Evolutionary conservation across 495 filamentous ascomycete genomes (phyloP), one percentile per base, ranked within the genome.

Genomic region (Aspergillus mulundensis): DNA sequence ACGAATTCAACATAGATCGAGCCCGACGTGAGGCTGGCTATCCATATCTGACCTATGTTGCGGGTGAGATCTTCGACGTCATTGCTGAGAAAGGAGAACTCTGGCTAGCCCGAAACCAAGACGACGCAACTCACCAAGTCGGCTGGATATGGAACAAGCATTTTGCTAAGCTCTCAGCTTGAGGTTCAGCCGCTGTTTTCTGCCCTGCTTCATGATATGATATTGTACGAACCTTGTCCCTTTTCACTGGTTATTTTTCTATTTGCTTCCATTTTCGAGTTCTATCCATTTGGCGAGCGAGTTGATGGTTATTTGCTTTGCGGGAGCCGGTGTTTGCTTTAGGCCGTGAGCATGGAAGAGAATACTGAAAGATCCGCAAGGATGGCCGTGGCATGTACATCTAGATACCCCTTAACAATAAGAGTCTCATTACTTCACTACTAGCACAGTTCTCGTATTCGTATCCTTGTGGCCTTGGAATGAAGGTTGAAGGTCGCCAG

Each of bases 111-210:
- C 89, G 87, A 66, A 98, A 98, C 65, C 94, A 98, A 70, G 94
- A 98, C 66, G 95, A 98, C 70, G 73, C 81, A 4, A 75, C 73
- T 16, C 78, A 83, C 20, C 77, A 83, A 58, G 82, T 97, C n/a
- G 94, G 94, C 40, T 98, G 94, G 94, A 95, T 98, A 58, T 98
- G 94, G 94, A 94, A 88, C 63, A 95, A 96, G 66, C 94, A 98
- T 73, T 97, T 98, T 74, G 89, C 88, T 46, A 89, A 88, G 54
- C 66, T 91, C 58, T 85, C 85, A 7, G 62, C 55, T 21, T 71
- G 54, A 63, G 19, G n/a, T 40, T 24, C 10, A 7, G 3, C 32
- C 21, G 16, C 12, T 18, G 25, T 28, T 28, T 28, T 8, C 18
- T 34, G 39, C 16, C 30, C 21, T 24, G 54, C 41, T 44, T 11